These are phyloP conservation scores for Urtica urens DNA, from an alignment of 306 rosid genomes.

Conservation along the genomic window DNA sequence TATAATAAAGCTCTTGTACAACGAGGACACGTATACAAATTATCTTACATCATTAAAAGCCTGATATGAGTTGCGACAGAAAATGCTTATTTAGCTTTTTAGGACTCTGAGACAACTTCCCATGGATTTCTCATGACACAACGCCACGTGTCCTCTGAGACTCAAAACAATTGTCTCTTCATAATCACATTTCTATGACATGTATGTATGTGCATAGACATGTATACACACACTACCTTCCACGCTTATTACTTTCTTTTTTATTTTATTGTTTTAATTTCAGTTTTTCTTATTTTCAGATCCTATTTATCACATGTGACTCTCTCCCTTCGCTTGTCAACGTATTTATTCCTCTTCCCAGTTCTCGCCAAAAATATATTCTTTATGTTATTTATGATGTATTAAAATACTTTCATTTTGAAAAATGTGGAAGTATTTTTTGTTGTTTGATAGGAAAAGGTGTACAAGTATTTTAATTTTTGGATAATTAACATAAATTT, in stretches of 20 bases:
- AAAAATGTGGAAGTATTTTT: too few species aligned
- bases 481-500: too few species aligned
- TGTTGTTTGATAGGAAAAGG: too few species aligned
- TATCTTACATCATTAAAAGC: conserved; percentile 13
- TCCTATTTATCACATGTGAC: not conserved
- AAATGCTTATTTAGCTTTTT: conserved; percentile 13
- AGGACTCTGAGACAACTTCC: conserved; percentile 17
- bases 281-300: not conserved
- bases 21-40: conserved; percentile 32
- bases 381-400: not conserved
- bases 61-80: conserved; percentile 22
- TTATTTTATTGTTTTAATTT: too few species aligned
- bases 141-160: conserved; percentile 26
- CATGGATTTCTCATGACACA: conserved; percentile 26
- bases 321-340: conserved; percentile 1
- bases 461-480: too few species aligned
- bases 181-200: too few species aligned
- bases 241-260: conserved; percentile 5
- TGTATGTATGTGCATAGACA: too few species aligned
- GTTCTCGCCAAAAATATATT: not conserved
- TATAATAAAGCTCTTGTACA: conserved; percentile 6
- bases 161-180: not conserved
- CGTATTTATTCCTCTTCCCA: not conserved
- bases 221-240: too few species aligned
- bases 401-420: too few species aligned